Conservation (phyloP, 352 stramenopile species). For the Globisporangium irregulare region DNA sequence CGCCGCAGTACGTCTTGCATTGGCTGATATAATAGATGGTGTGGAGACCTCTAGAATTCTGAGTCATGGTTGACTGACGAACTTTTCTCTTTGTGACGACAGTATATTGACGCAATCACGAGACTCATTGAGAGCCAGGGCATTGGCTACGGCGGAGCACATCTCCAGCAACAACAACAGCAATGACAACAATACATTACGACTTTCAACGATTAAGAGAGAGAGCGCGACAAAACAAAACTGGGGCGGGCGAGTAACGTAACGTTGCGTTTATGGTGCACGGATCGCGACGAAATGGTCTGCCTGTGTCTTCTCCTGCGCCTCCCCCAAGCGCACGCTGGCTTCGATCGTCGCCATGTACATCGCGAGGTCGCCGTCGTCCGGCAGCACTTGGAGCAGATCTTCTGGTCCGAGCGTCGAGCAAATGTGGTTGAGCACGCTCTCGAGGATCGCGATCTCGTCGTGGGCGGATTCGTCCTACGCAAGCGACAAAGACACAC, state of each 20-base stretch:
- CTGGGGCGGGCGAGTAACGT: neutral
- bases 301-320: constrained; percentile 25
- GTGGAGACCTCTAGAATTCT: neutral
- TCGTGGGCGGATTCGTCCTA: constrained; percentile 17
- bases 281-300: constrained; percentile 11
- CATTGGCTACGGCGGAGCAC: constrained; percentile 22
- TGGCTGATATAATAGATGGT: constrained; percentile 5
- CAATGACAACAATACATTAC: constrained; percentile 3
- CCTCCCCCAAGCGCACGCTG: constrained; percentile 49
- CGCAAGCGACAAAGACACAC: neutral
- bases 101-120: constrained; percentile 75
- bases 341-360: constrained; percentile 77
- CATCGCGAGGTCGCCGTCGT: constrained; percentile 67
- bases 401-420: constrained; percentile 73
- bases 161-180: neutral
- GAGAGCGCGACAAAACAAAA: neutral
- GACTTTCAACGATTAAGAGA: constrained; percentile 8
- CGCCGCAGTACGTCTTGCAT: constrained; percentile 26
- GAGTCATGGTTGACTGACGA: neutral
- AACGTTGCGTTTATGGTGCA: constrained; percentile 1
- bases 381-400: constrained; percentile 70
- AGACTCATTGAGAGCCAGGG: constrained; percentile 55
- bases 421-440: constrained; percentile 67
- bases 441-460: constrained; percentile 50
- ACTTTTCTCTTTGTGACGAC: neutral